Evolutionary conservation across 1,284 basidiomycete species (phyloP).

Genomic region (Rhodotorula sp.): DNA sequence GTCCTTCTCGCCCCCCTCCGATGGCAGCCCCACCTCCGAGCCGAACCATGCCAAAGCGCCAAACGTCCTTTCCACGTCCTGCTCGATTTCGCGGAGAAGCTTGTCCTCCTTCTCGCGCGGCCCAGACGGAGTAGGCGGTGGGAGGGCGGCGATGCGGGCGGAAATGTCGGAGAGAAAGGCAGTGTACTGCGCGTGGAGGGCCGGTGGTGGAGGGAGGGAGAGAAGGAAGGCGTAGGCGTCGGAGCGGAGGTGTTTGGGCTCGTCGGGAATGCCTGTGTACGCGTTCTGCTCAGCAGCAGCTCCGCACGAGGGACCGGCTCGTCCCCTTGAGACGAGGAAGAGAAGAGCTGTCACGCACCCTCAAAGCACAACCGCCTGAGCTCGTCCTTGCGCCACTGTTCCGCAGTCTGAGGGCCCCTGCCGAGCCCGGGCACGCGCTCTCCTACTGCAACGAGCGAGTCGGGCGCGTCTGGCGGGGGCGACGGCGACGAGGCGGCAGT

Average conservation of each 20-base stretch:
- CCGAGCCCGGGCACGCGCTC: neutral
- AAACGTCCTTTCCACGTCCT: conserved; percentile 39
- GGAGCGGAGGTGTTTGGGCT: conserved; percentile 18
- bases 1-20: neutral
- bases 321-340: neutral
- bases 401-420: neutral
- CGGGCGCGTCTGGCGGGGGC: too few species aligned
- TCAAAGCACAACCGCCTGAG: conserved; percentile 4
- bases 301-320: neutral
- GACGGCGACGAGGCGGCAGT: neutral
- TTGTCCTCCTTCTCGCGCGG: conserved; percentile 14
- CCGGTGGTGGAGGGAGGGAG: conserved; percentile 5
- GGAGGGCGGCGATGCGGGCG: conserved; percentile 9
- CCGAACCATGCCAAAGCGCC: conserved; percentile 35
- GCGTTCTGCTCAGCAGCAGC: neutral
- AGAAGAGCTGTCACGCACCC: neutral
- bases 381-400: conserved; percentile 11
- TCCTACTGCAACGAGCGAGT: neutral
- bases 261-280: conserved; percentile 36
- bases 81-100: conserved; percentile 37
- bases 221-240: conserved; percentile 19
- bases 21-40: neutral
- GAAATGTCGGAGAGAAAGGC: conserved; percentile 31
- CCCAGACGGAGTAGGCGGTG: neutral
- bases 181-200: conserved; percentile 18